Evolutionary conservation across 2,329 filamentous ascomycete species (phyloP), one percentile per base, ranked within the genome.

Genomic region (Ophiostoma piceae): DNA sequence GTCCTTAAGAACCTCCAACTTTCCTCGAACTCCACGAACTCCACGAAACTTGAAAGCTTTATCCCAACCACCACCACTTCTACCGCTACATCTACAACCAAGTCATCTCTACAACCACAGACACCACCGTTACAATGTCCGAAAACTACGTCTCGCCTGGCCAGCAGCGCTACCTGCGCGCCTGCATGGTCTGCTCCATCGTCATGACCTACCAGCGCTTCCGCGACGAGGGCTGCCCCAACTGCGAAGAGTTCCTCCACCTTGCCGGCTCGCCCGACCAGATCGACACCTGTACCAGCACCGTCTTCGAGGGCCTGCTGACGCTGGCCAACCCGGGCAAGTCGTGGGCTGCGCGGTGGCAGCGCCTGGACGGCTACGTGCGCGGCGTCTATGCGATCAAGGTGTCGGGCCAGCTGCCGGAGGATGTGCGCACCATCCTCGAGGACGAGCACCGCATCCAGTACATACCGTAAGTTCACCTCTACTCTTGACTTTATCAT

Each of bases 141-240:
- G 78, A 82, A 71, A 90, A 88, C 79, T 93, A 88, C 79, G 89
- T 93, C 72, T 82, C 90, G 19, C 85, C 91, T 7, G 85, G 84
- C 78, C 91, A 95, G 80, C 88, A 90, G 82, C 92, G 94, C 80
- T 89, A 92, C 79, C 87, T 96, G 75, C 94, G 95, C 80, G 95
- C 95, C 77, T 99, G 95, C 84, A 97, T 99, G 93, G 92, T 98
- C 75, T 99, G 95, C 87, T 94, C 92, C 69, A 91, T 98, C 78
- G 92, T 98, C 74, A 92, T 94, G 84, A 90, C 91, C 72, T 88
- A 90, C 77, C 85, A 84, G 90, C 90, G 92, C 79, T 99, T 99
- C 85, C 85, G 89, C 76, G 87, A 88, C 76, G 85, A 91, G 77
- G 95, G 95, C 74, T 99, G 95, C 78, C 95, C 95, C 72, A 99